Conservation (phyloP, 2,329 filamentous ascomycete species). For the Aspergillus fumigatiaffinis region DNA sequence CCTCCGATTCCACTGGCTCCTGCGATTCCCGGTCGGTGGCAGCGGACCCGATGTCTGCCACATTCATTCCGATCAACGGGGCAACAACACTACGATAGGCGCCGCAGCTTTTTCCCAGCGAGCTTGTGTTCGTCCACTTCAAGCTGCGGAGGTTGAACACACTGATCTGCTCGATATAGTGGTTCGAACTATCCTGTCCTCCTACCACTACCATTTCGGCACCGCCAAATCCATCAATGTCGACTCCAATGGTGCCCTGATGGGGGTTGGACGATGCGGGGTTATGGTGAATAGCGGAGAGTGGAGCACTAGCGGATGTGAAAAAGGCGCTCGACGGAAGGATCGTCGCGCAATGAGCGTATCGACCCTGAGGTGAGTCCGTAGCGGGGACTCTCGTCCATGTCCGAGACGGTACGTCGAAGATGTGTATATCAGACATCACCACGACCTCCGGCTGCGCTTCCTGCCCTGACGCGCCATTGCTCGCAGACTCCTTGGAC, state of each 20-base stretch:
- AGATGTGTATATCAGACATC: slow-evolving; percentile 97
- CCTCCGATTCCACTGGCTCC: slow-evolving; percentile 27
- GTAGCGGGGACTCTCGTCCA: slow-evolving; percentile 82
- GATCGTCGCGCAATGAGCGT: slow-evolving; percentile 93
- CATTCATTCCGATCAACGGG: slow-evolving; percentile 56
- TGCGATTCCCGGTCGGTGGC: slow-evolving; percentile 37
- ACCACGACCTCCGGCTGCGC: slow-evolving; percentile 83
- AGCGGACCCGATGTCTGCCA: slow-evolving; percentile 42
- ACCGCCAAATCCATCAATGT: slow-evolving; percentile 84
- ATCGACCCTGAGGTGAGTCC: slow-evolving; percentile 85
- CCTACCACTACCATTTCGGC: slow-evolving; percentile 97
- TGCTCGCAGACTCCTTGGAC: slow-evolving; percentile 40
- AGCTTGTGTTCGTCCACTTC: slow-evolving; percentile 89
- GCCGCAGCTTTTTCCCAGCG: slow-evolving; percentile 86
- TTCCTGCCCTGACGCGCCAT: slow-evolving; percentile 48
- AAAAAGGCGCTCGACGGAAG: slow-evolving; percentile 84
- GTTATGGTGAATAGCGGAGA: slow-evolving; percentile 87
- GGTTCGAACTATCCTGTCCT: slow-evolving; percentile 94
- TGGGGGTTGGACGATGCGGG: slow-evolving; percentile 78
- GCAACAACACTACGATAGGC: slow-evolving; percentile 95
- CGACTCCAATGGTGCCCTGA: slow-evolving; percentile 80
- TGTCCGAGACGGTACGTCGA: slow-evolving; percentile 73
- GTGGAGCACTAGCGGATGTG: slow-evolving; percentile 74
- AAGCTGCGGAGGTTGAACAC: slow-evolving; percentile 94
- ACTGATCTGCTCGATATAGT: slow-evolving; percentile 98